A percentile compares a stretch with the other conserved stretches of the same genome.
Conservation (phyloP, 192 early-diverging fungal species). For the Diversispora epigaea region DNA sequence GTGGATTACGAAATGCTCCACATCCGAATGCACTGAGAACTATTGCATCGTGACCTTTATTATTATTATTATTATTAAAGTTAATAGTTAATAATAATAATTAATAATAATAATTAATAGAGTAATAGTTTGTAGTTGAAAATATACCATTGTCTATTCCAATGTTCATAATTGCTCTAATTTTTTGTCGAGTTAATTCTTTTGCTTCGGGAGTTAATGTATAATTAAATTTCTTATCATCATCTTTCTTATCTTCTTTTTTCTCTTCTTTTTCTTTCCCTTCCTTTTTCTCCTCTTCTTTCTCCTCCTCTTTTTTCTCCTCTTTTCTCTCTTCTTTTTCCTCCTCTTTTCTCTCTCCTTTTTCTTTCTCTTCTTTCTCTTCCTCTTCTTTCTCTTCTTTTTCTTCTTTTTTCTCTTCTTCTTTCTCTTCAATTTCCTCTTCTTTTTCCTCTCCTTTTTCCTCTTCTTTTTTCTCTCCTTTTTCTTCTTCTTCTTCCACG, state of each 20-base stretch:
- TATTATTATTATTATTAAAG: not conserved
- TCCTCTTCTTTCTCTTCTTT: no score
- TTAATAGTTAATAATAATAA: not conserved
- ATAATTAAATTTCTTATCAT: not conserved
- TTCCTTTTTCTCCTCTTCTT: no score
- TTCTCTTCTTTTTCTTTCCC: no score
- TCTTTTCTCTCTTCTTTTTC: no score
- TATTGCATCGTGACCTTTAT: conserved; percentile 45
- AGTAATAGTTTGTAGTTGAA: not conserved
- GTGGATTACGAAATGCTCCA: conserved; percentile 43
- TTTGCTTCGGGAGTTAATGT: conserved; percentile 39
- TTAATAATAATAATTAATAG: not conserved
- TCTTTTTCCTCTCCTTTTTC: not conserved
- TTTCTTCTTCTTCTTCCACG: conserved; percentile 24
- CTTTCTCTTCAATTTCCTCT: no score
- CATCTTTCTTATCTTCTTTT: no score
- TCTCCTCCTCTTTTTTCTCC: no score
- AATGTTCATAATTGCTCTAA: conserved; percentile 45
- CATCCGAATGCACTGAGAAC: conserved; percentile 48
- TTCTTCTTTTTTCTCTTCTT: no score
- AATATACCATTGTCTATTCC: conserved; percentile 44
- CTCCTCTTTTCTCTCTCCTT: no score
- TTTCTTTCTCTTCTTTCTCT: no score
- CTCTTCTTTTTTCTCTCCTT: no score
- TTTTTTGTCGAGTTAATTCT: conserved; percentile 46